Percentiles rank a stretch among this genome's conserved stretches.
Evolutionary conservation across 768 basidiomycete species (phyloP).

Genomic region (Rickenella mellea): DNA sequence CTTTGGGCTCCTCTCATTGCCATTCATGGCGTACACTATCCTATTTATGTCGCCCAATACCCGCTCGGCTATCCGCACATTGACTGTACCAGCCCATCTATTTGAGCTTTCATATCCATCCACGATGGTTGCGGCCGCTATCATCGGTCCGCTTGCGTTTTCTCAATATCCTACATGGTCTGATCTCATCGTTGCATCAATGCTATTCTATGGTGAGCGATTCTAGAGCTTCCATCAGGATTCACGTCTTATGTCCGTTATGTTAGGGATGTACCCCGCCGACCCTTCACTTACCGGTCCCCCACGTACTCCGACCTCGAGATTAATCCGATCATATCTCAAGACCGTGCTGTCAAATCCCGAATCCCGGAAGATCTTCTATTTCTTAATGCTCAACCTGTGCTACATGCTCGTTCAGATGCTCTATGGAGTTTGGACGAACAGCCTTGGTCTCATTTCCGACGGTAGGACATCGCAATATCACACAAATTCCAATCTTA

Average conservation of each 20-base stretch:
- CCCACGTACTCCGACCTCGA: constrained; percentile 25
- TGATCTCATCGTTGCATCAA: constrained; percentile 46
- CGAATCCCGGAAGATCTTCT: constrained; percentile 93
- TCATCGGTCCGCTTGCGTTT: constrained; percentile 56
- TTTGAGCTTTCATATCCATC: constrained; percentile 51
- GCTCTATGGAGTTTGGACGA: constrained; percentile 96
- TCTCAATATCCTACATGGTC: constrained; percentile 48
- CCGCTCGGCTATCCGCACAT: constrained; percentile 33
- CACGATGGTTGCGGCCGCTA: constrained; percentile 34
- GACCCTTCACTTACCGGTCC: constrained; percentile 30
- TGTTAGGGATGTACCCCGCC: constrained; percentile 45
- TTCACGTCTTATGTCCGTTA: background rate
- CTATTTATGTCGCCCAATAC: constrained; percentile 53
- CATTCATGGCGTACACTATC: constrained; percentile 50
- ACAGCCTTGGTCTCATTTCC: constrained; percentile 90
- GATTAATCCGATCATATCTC: constrained; percentile 23
- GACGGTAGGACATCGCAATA: constrained; percentile 52
- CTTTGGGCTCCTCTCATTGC: constrained; percentile 46
- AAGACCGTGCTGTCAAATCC: constrained; percentile 87
- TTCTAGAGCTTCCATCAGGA: background rate
- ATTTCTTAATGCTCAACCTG: constrained; percentile 90
- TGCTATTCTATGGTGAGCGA: constrained; percentile 57
- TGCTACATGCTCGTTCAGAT: constrained; percentile 96
- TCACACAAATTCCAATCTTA: background rate
- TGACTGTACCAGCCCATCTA: constrained; percentile 43